phyloP scores from a whole-genome alignment of 2,329 filamentous ascomycete genomes.

The Verticillium alfalfae region DNA sequence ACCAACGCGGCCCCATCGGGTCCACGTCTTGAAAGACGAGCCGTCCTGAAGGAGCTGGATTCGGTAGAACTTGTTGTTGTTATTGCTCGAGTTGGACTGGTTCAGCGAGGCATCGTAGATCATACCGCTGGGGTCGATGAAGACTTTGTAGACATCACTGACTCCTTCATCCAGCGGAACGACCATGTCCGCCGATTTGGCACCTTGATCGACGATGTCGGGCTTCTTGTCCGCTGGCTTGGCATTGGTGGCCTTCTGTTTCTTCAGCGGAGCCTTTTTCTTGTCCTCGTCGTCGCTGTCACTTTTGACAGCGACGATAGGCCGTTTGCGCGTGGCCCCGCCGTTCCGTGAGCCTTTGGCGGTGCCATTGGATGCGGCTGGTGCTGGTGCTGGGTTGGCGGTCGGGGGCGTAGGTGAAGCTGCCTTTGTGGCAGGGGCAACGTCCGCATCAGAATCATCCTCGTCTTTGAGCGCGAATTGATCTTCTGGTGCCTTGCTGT shows the following conservation, averaged over 20 bases:
- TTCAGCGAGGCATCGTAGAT: constrained; percentile 79
- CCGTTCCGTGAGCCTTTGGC: constrained; percentile 16
- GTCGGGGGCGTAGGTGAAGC: constrained; percentile 1
- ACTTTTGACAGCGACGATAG: not conserved
- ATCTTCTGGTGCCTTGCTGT: constrained; percentile 28
- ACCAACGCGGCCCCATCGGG: constrained; percentile 75
- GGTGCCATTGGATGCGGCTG: not conserved
- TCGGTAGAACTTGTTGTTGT: constrained; percentile 82
- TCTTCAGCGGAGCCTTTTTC: constrained; percentile 10
- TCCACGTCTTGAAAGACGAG: constrained; percentile 56
- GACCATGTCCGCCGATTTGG: constrained; percentile 35
- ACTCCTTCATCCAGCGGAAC: constrained; percentile 48
- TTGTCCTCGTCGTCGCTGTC: not conserved
- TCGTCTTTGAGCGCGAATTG: constrained; percentile 16
- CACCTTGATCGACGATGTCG: constrained; percentile 34
- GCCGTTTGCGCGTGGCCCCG: constrained; percentile 8
- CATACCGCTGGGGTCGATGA: constrained; percentile 58
- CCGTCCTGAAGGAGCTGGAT: constrained; percentile 43
- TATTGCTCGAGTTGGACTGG: constrained; percentile 64
- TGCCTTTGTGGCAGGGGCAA: not conserved
- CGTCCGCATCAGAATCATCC: constrained; percentile 1
- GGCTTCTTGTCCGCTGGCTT: constrained; percentile 22
- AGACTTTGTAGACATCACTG: constrained; percentile 42
- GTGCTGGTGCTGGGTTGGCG: not conserved
- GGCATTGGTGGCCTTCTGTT: constrained; percentile 17